Conservation (phyloP, 129 eudicot genomes). For the Calendula officinalis region DNA sequence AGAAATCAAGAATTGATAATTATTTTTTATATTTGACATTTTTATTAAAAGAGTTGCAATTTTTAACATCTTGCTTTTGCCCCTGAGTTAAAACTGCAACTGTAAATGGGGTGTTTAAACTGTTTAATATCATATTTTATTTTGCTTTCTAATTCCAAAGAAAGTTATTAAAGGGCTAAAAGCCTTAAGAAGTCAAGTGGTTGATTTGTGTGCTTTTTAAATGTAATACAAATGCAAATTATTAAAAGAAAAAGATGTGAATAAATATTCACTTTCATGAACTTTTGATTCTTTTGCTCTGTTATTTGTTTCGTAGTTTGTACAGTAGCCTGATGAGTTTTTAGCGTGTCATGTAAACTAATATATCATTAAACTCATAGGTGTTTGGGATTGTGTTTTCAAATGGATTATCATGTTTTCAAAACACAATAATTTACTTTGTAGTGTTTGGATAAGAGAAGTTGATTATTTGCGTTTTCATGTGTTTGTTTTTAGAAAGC, state of each 20-base stretch:
- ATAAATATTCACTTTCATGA: slow-evolving; percentile 11
- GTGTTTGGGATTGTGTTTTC: too few species aligned
- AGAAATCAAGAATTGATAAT: slow-evolving; percentile 35
- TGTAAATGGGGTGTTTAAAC: slow-evolving; percentile 31
- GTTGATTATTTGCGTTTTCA: too few species aligned
- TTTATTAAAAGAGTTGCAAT: slow-evolving; percentile 17
- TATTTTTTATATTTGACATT: slow-evolving; percentile 14
- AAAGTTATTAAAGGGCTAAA: slow-evolving; percentile 16
- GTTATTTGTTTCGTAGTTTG: background rate
- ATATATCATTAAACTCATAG: too few species aligned
- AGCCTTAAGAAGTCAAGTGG: slow-evolving; percentile 6
- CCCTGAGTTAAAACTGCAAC: slow-evolving; percentile 21
- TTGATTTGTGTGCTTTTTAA: slow-evolving; percentile 29
- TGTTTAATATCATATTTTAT: slow-evolving; percentile 6
- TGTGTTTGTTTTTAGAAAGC: too few species aligned
- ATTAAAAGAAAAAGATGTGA: slow-evolving; percentile 5
- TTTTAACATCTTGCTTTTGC: slow-evolving; percentile 24
- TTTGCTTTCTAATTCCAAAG: slow-evolving; percentile 7
- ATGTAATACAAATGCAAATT: slow-evolving; percentile 21
- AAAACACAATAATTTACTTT: too few species aligned
- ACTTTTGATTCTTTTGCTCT: background rate
- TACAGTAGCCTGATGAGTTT: too few species aligned
- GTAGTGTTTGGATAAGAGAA: too few species aligned
- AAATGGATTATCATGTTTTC: too few species aligned
- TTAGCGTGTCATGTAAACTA: too few species aligned